Evolutionary conservation across 192 early-diverging fungal species (phyloP).

Genomic region (Backusella luteola): DNA sequence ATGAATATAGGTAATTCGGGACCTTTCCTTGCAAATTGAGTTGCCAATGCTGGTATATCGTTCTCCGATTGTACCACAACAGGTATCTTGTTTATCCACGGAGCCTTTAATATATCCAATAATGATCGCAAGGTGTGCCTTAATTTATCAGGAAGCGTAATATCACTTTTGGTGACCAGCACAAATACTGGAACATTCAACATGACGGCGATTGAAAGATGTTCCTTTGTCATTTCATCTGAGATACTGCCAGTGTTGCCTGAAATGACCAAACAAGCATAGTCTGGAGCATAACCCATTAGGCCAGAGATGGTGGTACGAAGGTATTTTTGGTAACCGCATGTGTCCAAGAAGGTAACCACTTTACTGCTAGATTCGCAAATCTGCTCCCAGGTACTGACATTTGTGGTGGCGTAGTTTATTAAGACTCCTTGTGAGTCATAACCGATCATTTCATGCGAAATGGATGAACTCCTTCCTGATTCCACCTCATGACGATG

Average conservation of each 20-base stretch:
- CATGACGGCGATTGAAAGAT: conserved; percentile 76
- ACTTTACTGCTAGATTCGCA: conserved; percentile 72
- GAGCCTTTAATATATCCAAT: conserved; percentile 48
- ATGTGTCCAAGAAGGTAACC: conserved; percentile 85
- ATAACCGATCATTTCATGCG: conserved; percentile 86
- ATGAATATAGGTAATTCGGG: conserved; percentile 81
- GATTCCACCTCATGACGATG: conserved; percentile 92
- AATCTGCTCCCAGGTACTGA: conserved; percentile 78
- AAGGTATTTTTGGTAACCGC: conserved; percentile 85
- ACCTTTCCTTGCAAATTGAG: conserved; percentile 35
- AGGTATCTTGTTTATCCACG: conserved; percentile 38
- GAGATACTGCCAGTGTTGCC: conserved; percentile 63
- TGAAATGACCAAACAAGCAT: conserved; percentile 81
- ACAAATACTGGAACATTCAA: conserved; percentile 83
- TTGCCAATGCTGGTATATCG: conserved; percentile 35
- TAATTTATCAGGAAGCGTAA: conserved; percentile 51
- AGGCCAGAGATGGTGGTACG: conserved; percentile 92
- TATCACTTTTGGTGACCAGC: conserved; percentile 84
- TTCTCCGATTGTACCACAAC: conserved; percentile 43
- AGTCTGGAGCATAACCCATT: conserved; percentile 84
- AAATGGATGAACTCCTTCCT: conserved; percentile 89
- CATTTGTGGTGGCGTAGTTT: conserved; percentile 71
- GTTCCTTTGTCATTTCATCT: conserved; percentile 68
- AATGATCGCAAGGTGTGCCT: conserved; percentile 46
- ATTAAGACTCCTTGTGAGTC: conserved; percentile 64